phyloP scores from a whole-genome alignment of 1,284 basidiomycete genomes.

The Sphaerobolus stellatus region DNA sequence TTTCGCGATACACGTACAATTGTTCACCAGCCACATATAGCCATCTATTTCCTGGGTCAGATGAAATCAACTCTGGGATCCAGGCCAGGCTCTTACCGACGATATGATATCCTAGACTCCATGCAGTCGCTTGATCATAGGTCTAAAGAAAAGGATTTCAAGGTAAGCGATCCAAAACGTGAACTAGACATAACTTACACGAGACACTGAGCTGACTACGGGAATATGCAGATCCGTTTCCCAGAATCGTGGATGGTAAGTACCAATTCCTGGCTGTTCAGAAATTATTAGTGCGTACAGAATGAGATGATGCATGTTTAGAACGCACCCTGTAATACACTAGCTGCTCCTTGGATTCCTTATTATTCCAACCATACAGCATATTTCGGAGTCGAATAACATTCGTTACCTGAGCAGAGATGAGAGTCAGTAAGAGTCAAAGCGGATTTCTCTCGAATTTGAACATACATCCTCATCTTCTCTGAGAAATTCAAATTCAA shows the following conservation, averaged over 20 bases:
- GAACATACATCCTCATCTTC: no score
- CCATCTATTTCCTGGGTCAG: slow-evolving; percentile 42
- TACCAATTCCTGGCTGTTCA: slow-evolving; percentile 55
- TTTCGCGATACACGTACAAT: slow-evolving; percentile 38
- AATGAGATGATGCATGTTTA: background rate
- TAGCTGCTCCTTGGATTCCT: slow-evolving; percentile 49
- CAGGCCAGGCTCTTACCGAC: slow-evolving; percentile 35
- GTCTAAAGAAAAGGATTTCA: no score
- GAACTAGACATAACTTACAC: no score
- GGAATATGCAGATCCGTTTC: slow-evolving; percentile 38
- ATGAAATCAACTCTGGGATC: background rate
- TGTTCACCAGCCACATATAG: slow-evolving; percentile 65
- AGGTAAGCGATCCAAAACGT: no score
- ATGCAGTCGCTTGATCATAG: slow-evolving; percentile 51
- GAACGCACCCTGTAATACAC: slow-evolving; percentile 63
- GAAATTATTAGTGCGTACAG: background rate
- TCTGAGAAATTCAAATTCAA: no score
- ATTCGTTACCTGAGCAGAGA: slow-evolving; percentile 52
- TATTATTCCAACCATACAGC: slow-evolving; percentile 56
- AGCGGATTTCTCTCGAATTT: no score
- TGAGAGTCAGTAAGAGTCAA: no score
- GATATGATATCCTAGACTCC: slow-evolving; percentile 53
- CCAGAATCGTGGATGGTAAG: slow-evolving; percentile 44
- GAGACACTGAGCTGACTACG: no score
- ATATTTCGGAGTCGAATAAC: slow-evolving; percentile 49